Evolutionary conservation across 164 flowering plant species (phyloP), one percentile per base, ranked within the genome.

Genomic region (Tetracentron sinense): DNA sequence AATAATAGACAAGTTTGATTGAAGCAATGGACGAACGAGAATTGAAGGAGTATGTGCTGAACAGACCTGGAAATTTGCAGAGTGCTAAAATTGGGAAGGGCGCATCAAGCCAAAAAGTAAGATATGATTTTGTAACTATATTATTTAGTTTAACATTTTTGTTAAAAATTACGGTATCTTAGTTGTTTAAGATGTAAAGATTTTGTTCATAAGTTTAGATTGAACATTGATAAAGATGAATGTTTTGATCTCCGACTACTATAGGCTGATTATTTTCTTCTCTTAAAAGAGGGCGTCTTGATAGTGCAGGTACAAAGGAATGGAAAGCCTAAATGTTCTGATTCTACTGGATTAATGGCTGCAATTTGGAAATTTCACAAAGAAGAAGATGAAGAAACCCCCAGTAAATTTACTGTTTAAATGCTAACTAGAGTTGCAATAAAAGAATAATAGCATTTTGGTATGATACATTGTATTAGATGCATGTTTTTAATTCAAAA

Each of bases 1-100:
- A 42, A 62, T 63, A 42, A 35, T 61, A 79, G 82, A 73, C 76
- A 21, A 63, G 54, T 29, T 48, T 71, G 63, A 69, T 81, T 8
- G 77, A 67, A 23, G 30, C 69, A 27, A 79, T 81, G 85, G 70
- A 67, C 29, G 85, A 77, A 21, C 55, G 71, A 42, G 77, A 81
- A 56, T 56, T 75, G 54, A 77, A 51, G 59, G 78, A 78, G 23
- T 79, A 81, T 30, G 42, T 78, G 7, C 5, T 30, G 48, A 77
- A 73, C 59, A 69, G 70, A 60, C 78, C 82, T 0, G 76, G 73
- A 16, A 38, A 70, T 42, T 35, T 78, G 61, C 67, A 69, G 66
- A 69, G 62, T 22, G 52, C 58, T 54, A 74, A 74, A 63, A 31
- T 66, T 20, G 71, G 49, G 7, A 79, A 72, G 51, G 42, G 54